Conservation (phyloP, 805 yeast species). For the Limtongia smithiae region DNA sequence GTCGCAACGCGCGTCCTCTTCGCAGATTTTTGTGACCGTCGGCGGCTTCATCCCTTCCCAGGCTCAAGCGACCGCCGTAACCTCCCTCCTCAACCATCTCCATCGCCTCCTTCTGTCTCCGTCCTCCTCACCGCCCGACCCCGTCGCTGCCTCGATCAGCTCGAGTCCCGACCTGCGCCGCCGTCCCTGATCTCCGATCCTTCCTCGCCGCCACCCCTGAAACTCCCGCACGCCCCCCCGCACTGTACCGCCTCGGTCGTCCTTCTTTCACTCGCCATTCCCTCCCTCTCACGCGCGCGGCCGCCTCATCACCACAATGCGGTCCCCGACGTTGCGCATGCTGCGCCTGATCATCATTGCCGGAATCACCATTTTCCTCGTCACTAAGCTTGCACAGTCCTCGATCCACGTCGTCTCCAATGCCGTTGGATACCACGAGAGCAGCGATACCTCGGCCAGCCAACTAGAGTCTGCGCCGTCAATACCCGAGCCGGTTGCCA, state of each 20-base stretch:
- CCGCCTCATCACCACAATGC: neutral
- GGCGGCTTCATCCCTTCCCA: too few relatives aligned
- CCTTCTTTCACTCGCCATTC: too few relatives aligned
- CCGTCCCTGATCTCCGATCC: neutral
- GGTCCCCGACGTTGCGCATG: slow-evolving; percentile 19
- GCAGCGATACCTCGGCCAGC: neutral
- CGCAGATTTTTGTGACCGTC: too few relatives aligned
- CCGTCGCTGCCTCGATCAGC: too few relatives aligned
- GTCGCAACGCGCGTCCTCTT: too few relatives aligned
- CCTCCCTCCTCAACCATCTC: too few relatives aligned
- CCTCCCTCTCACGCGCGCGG: too few relatives aligned
- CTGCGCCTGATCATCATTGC: slow-evolving; percentile 19
- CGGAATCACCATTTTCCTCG: slow-evolving; percentile 9
- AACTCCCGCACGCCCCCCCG: neutral
- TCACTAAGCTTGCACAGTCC: slow-evolving; percentile 19
- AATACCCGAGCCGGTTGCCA: neutral
- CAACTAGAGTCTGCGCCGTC: neutral
- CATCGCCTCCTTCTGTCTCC: too few relatives aligned
- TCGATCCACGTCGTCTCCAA: slow-evolving; percentile 11
- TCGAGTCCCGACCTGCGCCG: neutral
- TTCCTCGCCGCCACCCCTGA: neutral
- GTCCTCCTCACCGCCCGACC: too few relatives aligned
- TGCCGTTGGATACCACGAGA: slow-evolving; percentile 15
- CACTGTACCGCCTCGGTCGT: slow-evolving; percentile 3
- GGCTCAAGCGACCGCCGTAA: too few relatives aligned